phyloP scores from a whole-genome alignment of 352 stramenopile species.

The Phytopythium vexans region DNA sequence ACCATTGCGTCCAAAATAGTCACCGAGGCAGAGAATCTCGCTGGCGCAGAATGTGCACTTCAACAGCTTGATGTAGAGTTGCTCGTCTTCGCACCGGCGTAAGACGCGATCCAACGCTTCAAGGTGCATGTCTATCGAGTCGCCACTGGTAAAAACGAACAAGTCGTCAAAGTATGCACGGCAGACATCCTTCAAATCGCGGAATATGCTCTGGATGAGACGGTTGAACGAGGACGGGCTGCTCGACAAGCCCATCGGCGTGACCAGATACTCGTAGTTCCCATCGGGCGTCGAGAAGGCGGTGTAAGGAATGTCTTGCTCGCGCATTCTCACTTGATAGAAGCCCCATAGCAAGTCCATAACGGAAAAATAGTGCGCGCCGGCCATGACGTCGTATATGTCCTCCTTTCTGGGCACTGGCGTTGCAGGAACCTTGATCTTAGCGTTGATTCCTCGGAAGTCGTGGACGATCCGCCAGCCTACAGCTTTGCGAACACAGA shows the following conservation, averaged over 20 bases:
- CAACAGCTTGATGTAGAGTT: constrained; percentile 23
- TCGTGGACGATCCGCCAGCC: constrained; percentile 29
- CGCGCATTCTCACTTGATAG: constrained; percentile 24
- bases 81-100: not conserved
- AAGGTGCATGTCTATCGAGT: constrained; percentile 5
- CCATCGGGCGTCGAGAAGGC: constrained; percentile 15
- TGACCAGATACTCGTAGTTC: constrained; percentile 17
- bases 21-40: constrained; percentile 23
- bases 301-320: constrained; percentile 15
- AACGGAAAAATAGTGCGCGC: constrained; percentile 13
- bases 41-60: constrained; percentile 22
- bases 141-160: constrained; percentile 9
- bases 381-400: constrained; percentile 18
- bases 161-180: constrained; percentile 3
- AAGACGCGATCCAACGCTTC: constrained; percentile 4
- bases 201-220: constrained; percentile 3
- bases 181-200: constrained; percentile 1
- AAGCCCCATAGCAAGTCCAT: constrained; percentile 19
- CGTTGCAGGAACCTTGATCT: constrained; percentile 13
- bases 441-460: constrained; percentile 12
- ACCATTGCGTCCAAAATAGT: constrained; percentile 18
- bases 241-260: constrained; percentile 17
- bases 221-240: constrained; percentile 9
- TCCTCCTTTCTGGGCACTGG: constrained; percentile 25
- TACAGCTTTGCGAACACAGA: constrained; percentile 23